Percentiles rank a stretch among this genome's conserved stretches.
Conservation (phyloP, 108 stramenopile genomes). For the Pseudonitzschia pungens region DNA sequence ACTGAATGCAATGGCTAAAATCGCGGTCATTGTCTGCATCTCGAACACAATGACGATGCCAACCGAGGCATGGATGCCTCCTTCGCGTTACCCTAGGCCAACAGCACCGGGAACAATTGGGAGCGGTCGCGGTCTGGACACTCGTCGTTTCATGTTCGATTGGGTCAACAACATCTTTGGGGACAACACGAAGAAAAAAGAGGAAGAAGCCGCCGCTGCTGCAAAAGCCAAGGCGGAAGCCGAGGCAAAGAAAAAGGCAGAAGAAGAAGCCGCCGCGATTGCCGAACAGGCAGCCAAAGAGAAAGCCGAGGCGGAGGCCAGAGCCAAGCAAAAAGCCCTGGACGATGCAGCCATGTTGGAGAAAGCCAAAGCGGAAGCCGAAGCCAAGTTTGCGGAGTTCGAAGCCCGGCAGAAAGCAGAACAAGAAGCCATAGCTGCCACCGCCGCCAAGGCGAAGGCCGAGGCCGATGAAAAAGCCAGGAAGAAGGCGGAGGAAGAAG, state of each 20-base stretch:
- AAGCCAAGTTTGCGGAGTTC: slow-evolving; percentile 11
- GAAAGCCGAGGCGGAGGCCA: neutral
- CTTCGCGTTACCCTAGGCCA: neutral
- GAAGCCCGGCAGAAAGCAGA: neutral
- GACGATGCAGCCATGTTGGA: neutral
- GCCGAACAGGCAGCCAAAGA: neutral
- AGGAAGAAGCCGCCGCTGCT: neutral
- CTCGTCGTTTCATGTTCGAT: slow-evolving; percentile 1
- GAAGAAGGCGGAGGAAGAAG: neutral
- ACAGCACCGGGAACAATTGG: neutral
- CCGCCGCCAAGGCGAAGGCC: neutral
- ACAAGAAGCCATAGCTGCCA: neutral
- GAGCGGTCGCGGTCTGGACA: neutral
- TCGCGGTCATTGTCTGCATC: neutral
- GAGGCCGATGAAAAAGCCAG: neutral
- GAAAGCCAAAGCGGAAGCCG: neutral
- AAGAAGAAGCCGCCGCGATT: neutral
- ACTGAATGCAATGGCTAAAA: neutral
- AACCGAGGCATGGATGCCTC: neutral
- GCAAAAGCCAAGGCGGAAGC: neutral
- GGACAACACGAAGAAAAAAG: neutral
- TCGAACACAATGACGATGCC: neutral
- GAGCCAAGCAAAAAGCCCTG: neutral
- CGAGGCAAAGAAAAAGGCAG: neutral
- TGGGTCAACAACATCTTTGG: slow-evolving; percentile 6